A percentile compares a stretch with the other conserved stretches of the same genome.
Conservation (phyloP, 495 filamentous ascomycete species). For the Aspergillus coremiiformis region DNA sequence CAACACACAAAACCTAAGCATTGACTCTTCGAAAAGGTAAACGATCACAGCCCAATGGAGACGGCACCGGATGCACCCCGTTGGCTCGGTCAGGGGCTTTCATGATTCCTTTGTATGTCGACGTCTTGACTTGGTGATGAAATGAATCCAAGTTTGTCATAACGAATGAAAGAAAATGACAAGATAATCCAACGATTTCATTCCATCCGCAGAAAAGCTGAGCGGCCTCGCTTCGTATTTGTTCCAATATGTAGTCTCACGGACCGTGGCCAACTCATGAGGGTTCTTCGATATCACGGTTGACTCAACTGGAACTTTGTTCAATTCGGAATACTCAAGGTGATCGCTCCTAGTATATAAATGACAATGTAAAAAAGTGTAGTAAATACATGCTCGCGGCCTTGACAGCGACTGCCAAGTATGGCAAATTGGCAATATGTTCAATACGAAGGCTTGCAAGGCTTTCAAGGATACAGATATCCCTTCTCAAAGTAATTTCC, state of each 20-base stretch:
- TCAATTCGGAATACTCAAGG: too few relatives aligned
- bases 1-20: conserved; percentile 2
- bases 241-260: too few relatives aligned
- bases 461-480: conserved; percentile 41
- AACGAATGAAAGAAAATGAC: conserved; percentile 15
- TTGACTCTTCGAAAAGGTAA: background rate
- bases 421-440: background rate
- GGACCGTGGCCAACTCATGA: too few relatives aligned
- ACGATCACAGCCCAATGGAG: background rate
- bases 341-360: too few relatives aligned
- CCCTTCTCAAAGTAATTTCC: conserved; percentile 50
- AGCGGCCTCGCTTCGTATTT: too few relatives aligned
- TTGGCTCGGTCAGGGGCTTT: background rate
- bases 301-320: too few relatives aligned
- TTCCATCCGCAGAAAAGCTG: background rate
- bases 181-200: conserved; percentile 8
- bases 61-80: background rate
- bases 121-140: background rate
- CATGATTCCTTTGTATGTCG: background rate
- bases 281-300: too few relatives aligned
- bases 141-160: background rate
- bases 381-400: background rate
- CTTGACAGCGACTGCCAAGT: background rate
- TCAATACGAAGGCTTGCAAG: background rate
- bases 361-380: too few relatives aligned